phyloP scores from a whole-genome alignment of 2,329 filamentous ascomycete species.

The Cercospora nicotianae region DNA sequence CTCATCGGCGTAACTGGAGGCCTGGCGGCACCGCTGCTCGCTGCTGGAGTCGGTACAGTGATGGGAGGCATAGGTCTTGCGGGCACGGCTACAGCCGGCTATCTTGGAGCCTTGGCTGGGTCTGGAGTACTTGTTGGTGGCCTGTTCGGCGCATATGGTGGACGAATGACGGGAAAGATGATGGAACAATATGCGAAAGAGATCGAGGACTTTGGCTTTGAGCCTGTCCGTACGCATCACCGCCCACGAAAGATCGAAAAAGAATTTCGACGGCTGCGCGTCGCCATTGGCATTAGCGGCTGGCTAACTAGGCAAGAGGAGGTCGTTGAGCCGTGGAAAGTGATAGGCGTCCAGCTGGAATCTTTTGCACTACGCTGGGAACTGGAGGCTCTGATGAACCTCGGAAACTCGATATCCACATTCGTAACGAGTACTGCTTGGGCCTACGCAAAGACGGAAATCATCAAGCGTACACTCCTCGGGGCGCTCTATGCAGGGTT shows the following conservation, averaged over 20 bases:
- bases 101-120: conserved; percentile 77
- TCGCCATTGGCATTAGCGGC: conserved; percentile 81
- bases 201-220: conserved; percentile 83
- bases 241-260: conserved; percentile 54
- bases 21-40: conserved; percentile 73
- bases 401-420: conserved; percentile 75
- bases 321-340: conserved; percentile 74
- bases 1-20: conserved; percentile 81
- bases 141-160: conserved; percentile 88
- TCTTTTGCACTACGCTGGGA: conserved; percentile 85
- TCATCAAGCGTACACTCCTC: conserved; percentile 63
- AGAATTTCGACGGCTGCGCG: conserved; percentile 59
- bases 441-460: conserved; percentile 70
- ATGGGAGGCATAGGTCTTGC: conserved; percentile 21
- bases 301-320: conserved; percentile 75
- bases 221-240: conserved; percentile 66
- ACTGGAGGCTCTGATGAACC: conserved; percentile 68
- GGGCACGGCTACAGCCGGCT: conserved; percentile 69
- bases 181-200: conserved; percentile 86
- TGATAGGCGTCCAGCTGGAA: conserved; percentile 70
- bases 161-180: conserved; percentile 78
- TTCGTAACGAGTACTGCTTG: conserved; percentile 81
- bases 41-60: conserved; percentile 75
- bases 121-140: conserved; percentile 78
- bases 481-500: conserved; percentile 49